Evolutionary conservation across 345 rosid species (phyloP), one percentile per base, ranked within the genome.

Genomic region (Moringa oleifera): DNA sequence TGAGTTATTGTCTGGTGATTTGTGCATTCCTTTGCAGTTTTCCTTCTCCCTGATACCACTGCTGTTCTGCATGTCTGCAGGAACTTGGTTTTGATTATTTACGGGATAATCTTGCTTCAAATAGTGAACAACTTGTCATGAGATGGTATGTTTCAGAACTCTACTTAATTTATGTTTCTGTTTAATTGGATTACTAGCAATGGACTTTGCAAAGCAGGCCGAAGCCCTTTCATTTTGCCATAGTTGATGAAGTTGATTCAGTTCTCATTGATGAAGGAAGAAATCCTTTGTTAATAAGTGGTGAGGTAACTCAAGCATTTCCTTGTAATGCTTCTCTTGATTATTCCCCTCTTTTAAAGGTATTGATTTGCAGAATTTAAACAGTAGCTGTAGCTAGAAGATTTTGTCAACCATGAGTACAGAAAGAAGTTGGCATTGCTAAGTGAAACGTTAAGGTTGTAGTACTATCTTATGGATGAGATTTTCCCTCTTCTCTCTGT

Each of bases 61-160:
- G 20, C 50, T 57, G 22, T 37, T 77, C 24, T 69, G 66, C 51
- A 71, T 77, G 54, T 67, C 31, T 41, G 68, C 75, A 92, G 97
- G 98, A 92, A 73, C 97, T 92, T 80, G 98, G 98, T 71, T 92
- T 92, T 83, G 98, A 92, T 85, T 92, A 92, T 81, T 79, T 92
- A 54, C 91, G 98, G 28, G 98, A 92, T 71, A 92, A 92, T 77
- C 96, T 92, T 71, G 85, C 97, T 57, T 79, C 82, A 68, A 87
- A 77, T 47, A 71, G 80, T 60, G 91, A 79, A 53, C 88, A 89
- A 72, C 97, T 92, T 79, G 98, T 92, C 41, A 89, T 89, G 98
- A 85, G 94, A 92, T 92, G 98, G 97, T 89, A 83, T 10, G 65
- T 65, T 31, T 65, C 59, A 23, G 51, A 45, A 54, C 59, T 65